Base-by-base conservation (phyloP, 768 basidiomycete genomes). In the Suillus tomentosus region DNA sequence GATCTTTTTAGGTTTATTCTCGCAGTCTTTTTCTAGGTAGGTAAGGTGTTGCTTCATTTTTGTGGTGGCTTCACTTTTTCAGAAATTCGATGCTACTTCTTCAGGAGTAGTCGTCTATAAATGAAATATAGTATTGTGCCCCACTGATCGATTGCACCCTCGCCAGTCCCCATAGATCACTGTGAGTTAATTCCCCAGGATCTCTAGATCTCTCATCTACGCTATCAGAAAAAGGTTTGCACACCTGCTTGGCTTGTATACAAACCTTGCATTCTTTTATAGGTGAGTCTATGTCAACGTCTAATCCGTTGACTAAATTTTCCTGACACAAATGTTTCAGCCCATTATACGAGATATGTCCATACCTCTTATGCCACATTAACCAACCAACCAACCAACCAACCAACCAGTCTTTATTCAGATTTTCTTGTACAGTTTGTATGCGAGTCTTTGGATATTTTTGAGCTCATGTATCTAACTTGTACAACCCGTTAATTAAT, bases 111-210 rank as follows among this genome's bases (percentile, higher is more conserved):
- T 72, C 69, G 62, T 34, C 34, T 5, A 34, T 34, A 34, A 34
- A 34, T 34, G 34, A 34, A 34, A 34, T 34, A 34, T 34, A 68
- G 42, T 77, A 74, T 24, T 24, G 24, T 24, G 65, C 62, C 0
- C 71, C 71, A 9, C 71, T 68, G 0, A 61, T 45, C 2, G 70
- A 73, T 19, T 47, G 48, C 1, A 67, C 61, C 0, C 67, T 62
- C 2, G 69, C 48, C 6, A 68, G 73, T 43, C 73, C 71, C 69
- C 66, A 77, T 0, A 77, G 34, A 50, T 77, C 71, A 17, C 71
- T 67, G 37, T 73, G 67, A 27, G 51, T 60, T 17, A 50, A 15
- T 37, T 66, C 56, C 9, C 65, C 57, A 0, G 37, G 51, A 10
- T n/a, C 3, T 5, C 7, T 22, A 0, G 31, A 11, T 40, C 39